phyloP scores from a whole-genome alignment of 2,329 filamentous ascomycete species.

The Fusarium sp. region DNA sequence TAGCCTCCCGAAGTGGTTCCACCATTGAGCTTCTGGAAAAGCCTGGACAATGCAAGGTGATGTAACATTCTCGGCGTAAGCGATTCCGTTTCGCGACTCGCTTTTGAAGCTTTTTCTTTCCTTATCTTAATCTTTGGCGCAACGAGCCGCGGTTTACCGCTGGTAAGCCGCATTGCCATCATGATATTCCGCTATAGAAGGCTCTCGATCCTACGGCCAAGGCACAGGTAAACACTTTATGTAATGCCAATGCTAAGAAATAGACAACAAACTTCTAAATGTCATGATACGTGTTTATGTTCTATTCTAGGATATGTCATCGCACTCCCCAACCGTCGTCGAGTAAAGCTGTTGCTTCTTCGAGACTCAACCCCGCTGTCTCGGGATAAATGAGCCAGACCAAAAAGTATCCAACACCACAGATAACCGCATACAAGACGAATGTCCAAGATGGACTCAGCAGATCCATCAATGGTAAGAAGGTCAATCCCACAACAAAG shows the following conservation, averaged over 20 bases:
- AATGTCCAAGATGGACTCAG: slow-evolving; percentile 83
- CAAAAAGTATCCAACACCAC: slow-evolving; percentile 72
- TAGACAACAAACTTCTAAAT: neutral
- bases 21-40: slow-evolving; percentile 17
- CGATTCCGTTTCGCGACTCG: slow-evolving; percentile 12
- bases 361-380: slow-evolving; percentile 82
- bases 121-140: neutral
- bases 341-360: slow-evolving; percentile 80
- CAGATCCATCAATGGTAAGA: slow-evolving; percentile 85
- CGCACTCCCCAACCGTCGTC: slow-evolving; percentile 78
- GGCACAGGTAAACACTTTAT: slow-evolving; percentile 9
- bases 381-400: slow-evolving; percentile 86
- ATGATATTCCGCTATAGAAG: slow-evolving; percentile 10
- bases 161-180: slow-evolving; percentile 17
- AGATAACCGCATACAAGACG: slow-evolving; percentile 79
- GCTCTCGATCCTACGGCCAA: slow-evolving; percentile 15
- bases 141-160: slow-evolving; percentile 30
- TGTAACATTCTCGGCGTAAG: slow-evolving; percentile 37
- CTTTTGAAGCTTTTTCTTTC: neutral
- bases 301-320: slow-evolving; percentile 43
- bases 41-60: slow-evolving; percentile 39
- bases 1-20: slow-evolving; percentile 17
- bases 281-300: neutral
- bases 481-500: slow-evolving; percentile 86
- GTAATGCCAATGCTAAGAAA: neutral